These are phyloP conservation scores for Cyberlindnera meyerae DNA, from an alignment of 805 yeast species.

Conservation along the genomic window DNA sequence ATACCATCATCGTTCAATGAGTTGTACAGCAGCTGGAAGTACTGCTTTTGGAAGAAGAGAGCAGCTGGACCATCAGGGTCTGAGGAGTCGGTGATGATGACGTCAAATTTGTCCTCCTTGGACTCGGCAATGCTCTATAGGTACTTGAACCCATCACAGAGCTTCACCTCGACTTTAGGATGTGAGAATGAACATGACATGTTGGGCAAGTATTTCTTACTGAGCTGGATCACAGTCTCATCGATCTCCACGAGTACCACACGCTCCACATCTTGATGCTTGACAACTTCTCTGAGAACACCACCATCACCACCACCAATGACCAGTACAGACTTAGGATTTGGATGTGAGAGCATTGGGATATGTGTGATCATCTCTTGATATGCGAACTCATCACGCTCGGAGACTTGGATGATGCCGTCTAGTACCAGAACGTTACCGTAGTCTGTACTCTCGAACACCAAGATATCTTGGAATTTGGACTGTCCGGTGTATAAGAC, in stretches of 20 bases:
- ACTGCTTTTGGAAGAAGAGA: slow-evolving; percentile 73
- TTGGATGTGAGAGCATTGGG: slow-evolving; percentile 71
- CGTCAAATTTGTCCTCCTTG: slow-evolving; percentile 53
- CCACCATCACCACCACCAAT: slow-evolving; percentile 98
- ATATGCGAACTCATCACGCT: slow-evolving; percentile 88
- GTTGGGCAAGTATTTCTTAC: slow-evolving; percentile 66
- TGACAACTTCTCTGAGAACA: slow-evolving; percentile 80
- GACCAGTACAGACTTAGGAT: slow-evolving; percentile 73
- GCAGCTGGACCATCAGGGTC: slow-evolving; percentile 97
- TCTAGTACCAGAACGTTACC: slow-evolving; percentile 89
- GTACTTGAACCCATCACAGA: slow-evolving; percentile 82
- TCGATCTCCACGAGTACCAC: slow-evolving; percentile 88
- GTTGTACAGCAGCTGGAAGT: slow-evolving; percentile 60
- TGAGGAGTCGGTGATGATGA: slow-evolving; percentile 86
- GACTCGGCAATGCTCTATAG: slow-evolving; percentile 40
- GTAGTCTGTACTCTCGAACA: slow-evolving; percentile 67
- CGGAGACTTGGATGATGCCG: slow-evolving; percentile 88
- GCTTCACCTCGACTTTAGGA: slow-evolving; percentile 58
- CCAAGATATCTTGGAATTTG: slow-evolving; percentile 68
- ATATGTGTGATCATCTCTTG: slow-evolving; percentile 89
- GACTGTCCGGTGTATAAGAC: slow-evolving; percentile 66
- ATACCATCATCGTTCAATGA: slow-evolving; percentile 63
- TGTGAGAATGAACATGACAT: slow-evolving; percentile 68
- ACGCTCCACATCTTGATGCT: slow-evolving; percentile 58
- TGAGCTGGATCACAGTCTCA: slow-evolving; percentile 68